Evolutionary conservation across 176 grass and related monocot genomes (phyloP), one percentile per base, ranked within the genome.

Genomic region (Eremochloa ophiuroides): DNA sequence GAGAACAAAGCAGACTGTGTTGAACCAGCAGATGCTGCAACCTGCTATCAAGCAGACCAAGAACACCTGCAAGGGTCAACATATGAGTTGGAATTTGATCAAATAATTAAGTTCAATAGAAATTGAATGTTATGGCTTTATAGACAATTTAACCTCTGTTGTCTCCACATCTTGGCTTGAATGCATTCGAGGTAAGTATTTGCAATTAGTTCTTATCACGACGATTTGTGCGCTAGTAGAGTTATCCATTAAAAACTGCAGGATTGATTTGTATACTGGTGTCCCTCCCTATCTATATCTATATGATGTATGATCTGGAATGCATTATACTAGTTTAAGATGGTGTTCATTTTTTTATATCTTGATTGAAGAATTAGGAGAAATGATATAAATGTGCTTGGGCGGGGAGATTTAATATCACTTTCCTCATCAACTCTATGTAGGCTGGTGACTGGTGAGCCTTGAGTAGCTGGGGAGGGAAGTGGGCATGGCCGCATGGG

Each of bases 1-100:
- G 17, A 98, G 85, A 12, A 98, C 90, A n/a, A 98, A 98, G 79
- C 95, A 98, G 35, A 98, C 88, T 0, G 95, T 95, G 86, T 98
- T 98, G 95, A 98, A 98, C 95, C 95, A 98, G 66, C 86, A 91
- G 73, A 98, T 98, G 87, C 90, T 95, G 82, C 92, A 98, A 11
- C 95, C 92, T 18, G 92, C 95, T 38, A 94, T 20, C 38, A 98
- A 53, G 82, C 95, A 95, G 47, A 90, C n/a, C 26, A 98, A 68
- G 73, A 98, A 98, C 51, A 98, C 88, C 95, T 95, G 84, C 86
- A 62, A 16, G 0, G 56, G 15, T 2, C 53, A 66, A 30, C 46
- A 72, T 48, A 29, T 25, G n/a, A 28, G 31, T 81, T 42, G 34
- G 56, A 71, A 43, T 46, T 34, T 6, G 8, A 11, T 84, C 7